phyloP scores from a whole-genome alignment of 192 early-diverging fungal species.

The Coemansia sp. region DNA sequence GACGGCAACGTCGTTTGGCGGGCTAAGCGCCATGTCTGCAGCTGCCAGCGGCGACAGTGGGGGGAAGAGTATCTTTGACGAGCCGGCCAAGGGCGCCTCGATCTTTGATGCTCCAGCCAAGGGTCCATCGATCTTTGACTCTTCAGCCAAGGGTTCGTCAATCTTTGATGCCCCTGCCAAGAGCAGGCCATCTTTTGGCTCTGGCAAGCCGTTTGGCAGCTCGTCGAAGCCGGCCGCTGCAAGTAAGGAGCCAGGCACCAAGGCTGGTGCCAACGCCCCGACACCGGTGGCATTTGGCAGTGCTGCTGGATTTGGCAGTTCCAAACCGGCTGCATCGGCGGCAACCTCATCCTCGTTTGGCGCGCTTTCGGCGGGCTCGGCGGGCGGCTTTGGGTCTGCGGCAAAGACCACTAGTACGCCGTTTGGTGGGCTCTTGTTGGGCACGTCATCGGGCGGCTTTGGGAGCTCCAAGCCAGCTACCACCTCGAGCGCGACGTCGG shows the following conservation, averaged over 20 bases:
- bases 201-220: neutral
- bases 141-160: neutral
- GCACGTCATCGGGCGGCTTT: neutral
- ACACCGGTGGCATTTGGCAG: no score
- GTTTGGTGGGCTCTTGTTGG: no score
- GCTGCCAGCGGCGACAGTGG: neutral
- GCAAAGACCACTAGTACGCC: no score
- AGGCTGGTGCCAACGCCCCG: neutral
- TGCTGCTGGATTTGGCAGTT: no score
- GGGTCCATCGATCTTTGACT: conserved; percentile 6
- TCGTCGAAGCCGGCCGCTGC: conserved; percentile 1
- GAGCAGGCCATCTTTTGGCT: neutral
- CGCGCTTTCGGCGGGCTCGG: no score
- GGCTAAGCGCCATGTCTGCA: conserved; percentile 2
- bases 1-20: conserved; percentile 2
- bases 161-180: conserved; percentile 1
- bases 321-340: no score
- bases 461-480: neutral
- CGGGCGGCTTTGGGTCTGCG: no score
- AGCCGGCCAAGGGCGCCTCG: conserved; percentile 8
- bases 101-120: conserved; percentile 17
- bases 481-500: neutral
- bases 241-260: neutral
- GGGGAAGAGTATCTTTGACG: conserved; percentile 32
- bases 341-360: no score